These are phyloP conservation scores for Raddia distichophylla DNA, from an alignment of 176 grass and related monocot species.

Conservation along the genomic window DNA sequence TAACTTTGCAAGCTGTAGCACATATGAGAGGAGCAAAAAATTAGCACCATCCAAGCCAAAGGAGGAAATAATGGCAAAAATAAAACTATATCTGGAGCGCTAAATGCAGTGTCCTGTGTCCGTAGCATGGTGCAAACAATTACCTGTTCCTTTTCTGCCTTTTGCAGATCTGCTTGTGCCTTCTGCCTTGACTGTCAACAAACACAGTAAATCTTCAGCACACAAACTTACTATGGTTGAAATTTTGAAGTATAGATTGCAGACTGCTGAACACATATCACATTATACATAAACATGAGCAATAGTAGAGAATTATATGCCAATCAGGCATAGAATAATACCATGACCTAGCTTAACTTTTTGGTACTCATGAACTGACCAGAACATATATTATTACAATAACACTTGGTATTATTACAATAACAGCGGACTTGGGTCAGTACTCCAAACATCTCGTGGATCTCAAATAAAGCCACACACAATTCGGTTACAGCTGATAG, in stretches of 20 bases:
- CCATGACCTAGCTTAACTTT: background rate
- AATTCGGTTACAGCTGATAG: background rate
- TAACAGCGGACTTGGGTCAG: background rate
- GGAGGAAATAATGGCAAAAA: conserved; percentile 12
- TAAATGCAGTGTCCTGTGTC: conserved; percentile 7
- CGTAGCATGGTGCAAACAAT: conserved; percentile 16
- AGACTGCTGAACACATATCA: background rate
- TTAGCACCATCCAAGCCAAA: conserved; percentile 11
- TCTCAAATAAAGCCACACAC: conserved; percentile 30
- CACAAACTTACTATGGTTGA: conserved; percentile 20
- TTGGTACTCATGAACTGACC: background rate
- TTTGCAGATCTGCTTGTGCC: conserved; percentile 74
- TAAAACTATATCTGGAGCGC: conserved; percentile 1
- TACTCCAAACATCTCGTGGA: background rate
- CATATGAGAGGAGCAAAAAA: conserved; percentile 33
- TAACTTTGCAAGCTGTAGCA: conserved; percentile 71
- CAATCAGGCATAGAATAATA: conserved; percentile 20
- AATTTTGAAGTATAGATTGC: conserved; percentile 27
- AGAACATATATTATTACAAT: conserved; percentile 13
- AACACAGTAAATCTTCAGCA: conserved; percentile 29
- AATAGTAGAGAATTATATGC: background rate
- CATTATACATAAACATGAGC: background rate
- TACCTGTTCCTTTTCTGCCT: conserved; percentile 81
- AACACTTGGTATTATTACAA: conserved; percentile 2
- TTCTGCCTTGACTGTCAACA: conserved; percentile 89